These are phyloP conservation scores for Leptomonas seymouri DNA, from an alignment of 208 protist species.

Conservation along the genomic window DNA sequence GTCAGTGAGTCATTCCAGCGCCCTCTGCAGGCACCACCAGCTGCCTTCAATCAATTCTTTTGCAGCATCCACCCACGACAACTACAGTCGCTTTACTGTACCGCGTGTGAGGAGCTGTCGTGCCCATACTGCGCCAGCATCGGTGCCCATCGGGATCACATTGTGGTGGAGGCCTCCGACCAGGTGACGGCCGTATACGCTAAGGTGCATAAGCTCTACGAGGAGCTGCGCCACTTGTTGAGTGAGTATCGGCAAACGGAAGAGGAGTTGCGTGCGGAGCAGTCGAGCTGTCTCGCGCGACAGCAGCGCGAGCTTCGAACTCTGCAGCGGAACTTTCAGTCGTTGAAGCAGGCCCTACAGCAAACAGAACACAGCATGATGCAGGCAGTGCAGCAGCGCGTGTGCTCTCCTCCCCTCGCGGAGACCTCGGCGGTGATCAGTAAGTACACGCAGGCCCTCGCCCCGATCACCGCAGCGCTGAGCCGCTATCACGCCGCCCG, in stretches of 20 bases:
- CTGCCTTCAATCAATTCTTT: conserved; percentile 30
- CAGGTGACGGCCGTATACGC: conserved; percentile 31
- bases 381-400: conserved; percentile 23
- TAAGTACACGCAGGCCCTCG: conserved; percentile 47
- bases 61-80: conserved; percentile 50
- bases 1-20: neutral
- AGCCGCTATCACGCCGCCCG: conserved; percentile 30
- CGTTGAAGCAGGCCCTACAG: conserved; percentile 42
- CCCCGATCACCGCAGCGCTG: conserved; percentile 36
- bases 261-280: conserved; percentile 46
- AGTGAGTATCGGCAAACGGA: conserved; percentile 41
- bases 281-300: conserved; percentile 16
- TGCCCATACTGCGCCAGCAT: conserved; percentile 77
- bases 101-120: conserved; percentile 48
- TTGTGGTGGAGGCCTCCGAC: conserved; percentile 41
- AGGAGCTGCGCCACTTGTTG: conserved; percentile 51
- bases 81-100: conserved; percentile 58
- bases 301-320: conserved; percentile 26
- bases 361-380: conserved; percentile 29
- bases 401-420: conserved; percentile 35
- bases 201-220: conserved; percentile 43
- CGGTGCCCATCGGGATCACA: conserved; percentile 57
- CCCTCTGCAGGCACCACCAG: neutral
- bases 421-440: conserved; percentile 37
- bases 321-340: conserved; percentile 35